These are phyloP conservation scores for Rostrohypoxylon terebratum DNA, from an alignment of 495 filamentous ascomycete species.

Conservation along the genomic window DNA sequence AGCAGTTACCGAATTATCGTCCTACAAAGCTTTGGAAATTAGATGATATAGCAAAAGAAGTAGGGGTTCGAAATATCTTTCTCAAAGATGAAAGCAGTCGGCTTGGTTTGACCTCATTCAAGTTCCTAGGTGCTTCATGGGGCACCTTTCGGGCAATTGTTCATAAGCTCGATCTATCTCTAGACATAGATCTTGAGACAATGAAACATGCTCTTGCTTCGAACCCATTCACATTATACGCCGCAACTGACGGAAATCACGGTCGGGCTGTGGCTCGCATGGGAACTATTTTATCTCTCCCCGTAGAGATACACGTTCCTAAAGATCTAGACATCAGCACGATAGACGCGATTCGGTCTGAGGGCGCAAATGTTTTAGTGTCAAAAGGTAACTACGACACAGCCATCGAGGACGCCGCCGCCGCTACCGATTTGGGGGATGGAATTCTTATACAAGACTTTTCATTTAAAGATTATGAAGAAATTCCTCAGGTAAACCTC, in stretches of 20 bases:
- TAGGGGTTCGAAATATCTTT: constrained; percentile 66
- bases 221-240: constrained; percentile 45
- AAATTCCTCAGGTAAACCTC: constrained; percentile 62
- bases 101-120: constrained; percentile 73
- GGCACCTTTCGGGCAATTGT: constrained; percentile 68
- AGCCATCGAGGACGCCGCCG: constrained; percentile 61
- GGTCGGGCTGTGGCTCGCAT: constrained; percentile 76
- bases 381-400: constrained; percentile 71
- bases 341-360: constrained; percentile 63
- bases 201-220: constrained; percentile 50
- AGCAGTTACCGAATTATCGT: constrained; percentile 61
- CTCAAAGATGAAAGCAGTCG: constrained; percentile 71
- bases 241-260: constrained; percentile 78
- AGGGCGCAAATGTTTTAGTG: constrained; percentile 67
- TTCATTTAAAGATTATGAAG: constrained; percentile 69
- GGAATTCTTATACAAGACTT: constrained; percentile 74
- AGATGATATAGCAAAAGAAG: constrained; percentile 63
- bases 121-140: constrained; percentile 80
- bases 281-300: constrained; percentile 65
- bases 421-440: constrained; percentile 47
- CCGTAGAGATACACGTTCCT: constrained; percentile 68
- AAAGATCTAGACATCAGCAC: constrained; percentile 63
- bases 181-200: constrained; percentile 37
- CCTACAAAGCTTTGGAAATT: constrained; percentile 65
- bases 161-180: constrained; percentile 53